phyloP scores from a whole-genome alignment of 2,329 filamentous ascomycete genomes.

The Pseudogymnoascus sp. region DNA sequence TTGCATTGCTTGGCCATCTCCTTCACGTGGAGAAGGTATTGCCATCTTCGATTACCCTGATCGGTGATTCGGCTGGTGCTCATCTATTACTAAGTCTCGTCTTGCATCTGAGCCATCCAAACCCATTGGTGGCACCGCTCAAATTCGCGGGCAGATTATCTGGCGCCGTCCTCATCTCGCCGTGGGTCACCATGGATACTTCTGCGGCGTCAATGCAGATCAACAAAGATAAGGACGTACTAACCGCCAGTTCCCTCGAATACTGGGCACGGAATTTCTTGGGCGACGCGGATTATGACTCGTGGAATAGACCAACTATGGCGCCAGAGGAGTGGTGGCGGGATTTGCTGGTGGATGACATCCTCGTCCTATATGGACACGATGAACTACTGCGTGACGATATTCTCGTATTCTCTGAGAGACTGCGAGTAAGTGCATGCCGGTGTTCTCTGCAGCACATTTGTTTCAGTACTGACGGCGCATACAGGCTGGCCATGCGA shows the following conservation, averaged over 20 bases:
- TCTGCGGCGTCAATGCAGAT: conserved; percentile 33
- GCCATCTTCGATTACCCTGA: conserved; percentile 34
- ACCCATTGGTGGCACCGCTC: conserved; percentile 41
- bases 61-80: conserved; percentile 45
- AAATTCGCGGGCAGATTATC: conserved; percentile 35
- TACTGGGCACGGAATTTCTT: conserved; percentile 43
- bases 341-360: conserved; percentile 37
- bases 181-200: conserved; percentile 47
- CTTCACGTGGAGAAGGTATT: conserved; percentile 23
- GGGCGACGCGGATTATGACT: conserved; percentile 31
- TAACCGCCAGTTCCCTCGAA: conserved; percentile 32
- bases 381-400: conserved; percentile 49
- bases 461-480: neutral
- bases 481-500: neutral
- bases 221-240: conserved; percentile 44
- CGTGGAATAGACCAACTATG: conserved; percentile 44
- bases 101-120: conserved; percentile 47
- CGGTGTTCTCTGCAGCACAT: neutral
- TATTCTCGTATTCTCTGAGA: conserved; percentile 41
- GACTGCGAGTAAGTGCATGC: neutral
- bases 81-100: conserved; percentile 38
- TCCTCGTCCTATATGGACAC: conserved; percentile 45
- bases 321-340: conserved; percentile 47
- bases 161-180: conserved; percentile 45
- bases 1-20: conserved; percentile 36